Percentiles rank a stretch among this genome's conserved stretches.
phyloP scores from a whole-genome alignment of 1,139 yeast genomes.

The Yamadazyma spencermartinsiae region DNA sequence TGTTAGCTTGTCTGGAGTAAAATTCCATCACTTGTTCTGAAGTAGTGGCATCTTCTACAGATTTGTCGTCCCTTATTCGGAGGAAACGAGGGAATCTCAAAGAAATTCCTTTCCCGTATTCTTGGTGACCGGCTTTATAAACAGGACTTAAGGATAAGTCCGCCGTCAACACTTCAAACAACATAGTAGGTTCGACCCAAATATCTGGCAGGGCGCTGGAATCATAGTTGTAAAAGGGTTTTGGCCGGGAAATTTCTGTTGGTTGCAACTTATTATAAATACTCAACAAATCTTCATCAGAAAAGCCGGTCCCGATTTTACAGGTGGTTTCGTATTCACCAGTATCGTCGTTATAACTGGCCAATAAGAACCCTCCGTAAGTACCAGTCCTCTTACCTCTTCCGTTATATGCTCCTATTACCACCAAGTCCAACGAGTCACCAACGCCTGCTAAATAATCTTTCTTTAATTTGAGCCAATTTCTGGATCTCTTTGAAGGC shows the following conservation, averaged over 20 bases:
- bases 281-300: conserved; percentile 73
- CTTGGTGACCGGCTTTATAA: conserved; percentile 81
- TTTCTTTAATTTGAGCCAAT: conserved; percentile 93
- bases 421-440: conserved; percentile 91
- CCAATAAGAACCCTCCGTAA: conserved; percentile 91
- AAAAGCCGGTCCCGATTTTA: conserved; percentile 96
- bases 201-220: conserved; percentile 81
- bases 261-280: conserved; percentile 64
- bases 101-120: conserved; percentile 85
- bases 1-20: conserved; percentile 71
- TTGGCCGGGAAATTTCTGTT: conserved; percentile 68
- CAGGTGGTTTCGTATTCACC: conserved; percentile 95
- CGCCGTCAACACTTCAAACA: conserved; percentile 93
- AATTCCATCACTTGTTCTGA: conserved; percentile 90
- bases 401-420: conserved; percentile 92
- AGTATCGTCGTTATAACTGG: conserved; percentile 83
- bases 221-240: conserved; percentile 71
- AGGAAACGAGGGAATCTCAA: conserved; percentile 89
- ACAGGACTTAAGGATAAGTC: conserved; percentile 91
- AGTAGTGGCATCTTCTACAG: conserved; percentile 84
- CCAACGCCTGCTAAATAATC: conserved; percentile 95
- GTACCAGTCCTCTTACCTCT: conserved; percentile 92
- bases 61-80: conserved; percentile 83
- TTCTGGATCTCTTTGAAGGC: conserved; percentile 91
- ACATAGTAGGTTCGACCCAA: conserved; percentile 88